These are phyloP conservation scores for Microascus cirrosus DNA, from an alignment of 2,329 filamentous ascomycete species.

Conservation along the genomic window DNA sequence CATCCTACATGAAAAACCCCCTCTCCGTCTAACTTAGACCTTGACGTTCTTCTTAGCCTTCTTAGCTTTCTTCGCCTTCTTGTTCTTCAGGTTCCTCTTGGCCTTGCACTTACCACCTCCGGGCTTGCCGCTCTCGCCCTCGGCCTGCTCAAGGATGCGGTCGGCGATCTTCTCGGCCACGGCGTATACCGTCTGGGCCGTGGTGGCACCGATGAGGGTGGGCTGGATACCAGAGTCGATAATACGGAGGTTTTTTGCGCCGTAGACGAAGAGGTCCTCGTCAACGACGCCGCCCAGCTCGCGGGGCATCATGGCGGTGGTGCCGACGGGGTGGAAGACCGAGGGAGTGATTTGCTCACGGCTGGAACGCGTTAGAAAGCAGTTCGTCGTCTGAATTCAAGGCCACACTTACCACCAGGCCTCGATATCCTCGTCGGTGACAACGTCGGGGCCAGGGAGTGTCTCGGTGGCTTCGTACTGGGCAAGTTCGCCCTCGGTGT, in stretches of 20 bases:
- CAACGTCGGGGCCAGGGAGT: constrained; percentile 11
- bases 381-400: neutral
- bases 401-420: neutral
- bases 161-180: constrained; percentile 5
- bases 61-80: neutral
- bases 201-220: constrained; percentile 3
- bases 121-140: neutral
- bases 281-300: constrained; percentile 19
- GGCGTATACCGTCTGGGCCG: constrained; percentile 4
- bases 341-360: constrained; percentile 12
- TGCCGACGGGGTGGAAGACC: constrained; percentile 16
- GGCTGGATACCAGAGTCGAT: constrained; percentile 2
- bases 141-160: neutral
- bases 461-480: constrained; percentile 11
- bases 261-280: constrained; percentile 16
- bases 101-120: neutral
- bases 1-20: neutral
- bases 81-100: neutral
- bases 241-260: constrained; percentile 6
- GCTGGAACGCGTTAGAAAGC: neutral
- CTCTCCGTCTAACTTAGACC: neutral
- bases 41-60: neutral
- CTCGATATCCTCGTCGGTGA: constrained; percentile 10
- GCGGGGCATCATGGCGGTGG: constrained; percentile 15
- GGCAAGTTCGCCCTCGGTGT: constrained; percentile 10